Conservation (phyloP, 805 yeast genomes). For the Candida vaughaniae region DNA sequence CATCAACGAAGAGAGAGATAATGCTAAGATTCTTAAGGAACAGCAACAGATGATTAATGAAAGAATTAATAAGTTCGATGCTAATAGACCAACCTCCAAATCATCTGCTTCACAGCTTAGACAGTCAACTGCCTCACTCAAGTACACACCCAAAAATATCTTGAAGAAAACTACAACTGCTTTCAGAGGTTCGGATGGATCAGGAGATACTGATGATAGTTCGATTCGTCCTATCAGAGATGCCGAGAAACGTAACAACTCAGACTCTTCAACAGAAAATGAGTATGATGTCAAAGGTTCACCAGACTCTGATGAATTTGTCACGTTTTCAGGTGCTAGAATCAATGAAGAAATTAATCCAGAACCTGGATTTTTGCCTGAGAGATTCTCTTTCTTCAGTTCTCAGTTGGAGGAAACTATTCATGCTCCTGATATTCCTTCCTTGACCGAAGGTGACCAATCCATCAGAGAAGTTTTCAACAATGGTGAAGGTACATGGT, state of each 20-base stretch:
- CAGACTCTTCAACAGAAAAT: slow-evolving; percentile 11
- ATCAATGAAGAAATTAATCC: slow-evolving; percentile 1
- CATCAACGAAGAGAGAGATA: slow-evolving; percentile 58
- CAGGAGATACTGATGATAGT: not conserved
- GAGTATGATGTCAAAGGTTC: slow-evolving; percentile 8
- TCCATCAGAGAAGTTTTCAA: slow-evolving; percentile 69
- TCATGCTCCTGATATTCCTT: slow-evolving; percentile 84
- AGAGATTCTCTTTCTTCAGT: slow-evolving; percentile 79
- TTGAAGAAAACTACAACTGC: slow-evolving; percentile 15
- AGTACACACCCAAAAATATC: slow-evolving; percentile 55
- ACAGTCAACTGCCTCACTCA: slow-evolving; percentile 48
- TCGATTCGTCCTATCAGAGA: slow-evolving; percentile 5
- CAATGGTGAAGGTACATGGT: slow-evolving; percentile 81
- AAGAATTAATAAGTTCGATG: not conserved
- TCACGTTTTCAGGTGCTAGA: slow-evolving; percentile 11
- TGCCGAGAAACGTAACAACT: slow-evolving; percentile 7
- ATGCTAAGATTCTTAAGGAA: slow-evolving; percentile 27
- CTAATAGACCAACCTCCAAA: slow-evolving; percentile 1
- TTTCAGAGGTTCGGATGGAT: not conserved
- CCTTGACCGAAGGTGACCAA: slow-evolving; percentile 65
- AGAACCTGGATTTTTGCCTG: slow-evolving; percentile 44
- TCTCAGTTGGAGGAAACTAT: slow-evolving; percentile 82
- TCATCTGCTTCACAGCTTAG: slow-evolving; percentile 10
- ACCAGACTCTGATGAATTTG: slow-evolving; percentile 9
- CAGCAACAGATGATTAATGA: slow-evolving; percentile 27